Evolutionary conservation across 345 rosid species (phyloP).

Genomic region (Dimocarpus longan): DNA sequence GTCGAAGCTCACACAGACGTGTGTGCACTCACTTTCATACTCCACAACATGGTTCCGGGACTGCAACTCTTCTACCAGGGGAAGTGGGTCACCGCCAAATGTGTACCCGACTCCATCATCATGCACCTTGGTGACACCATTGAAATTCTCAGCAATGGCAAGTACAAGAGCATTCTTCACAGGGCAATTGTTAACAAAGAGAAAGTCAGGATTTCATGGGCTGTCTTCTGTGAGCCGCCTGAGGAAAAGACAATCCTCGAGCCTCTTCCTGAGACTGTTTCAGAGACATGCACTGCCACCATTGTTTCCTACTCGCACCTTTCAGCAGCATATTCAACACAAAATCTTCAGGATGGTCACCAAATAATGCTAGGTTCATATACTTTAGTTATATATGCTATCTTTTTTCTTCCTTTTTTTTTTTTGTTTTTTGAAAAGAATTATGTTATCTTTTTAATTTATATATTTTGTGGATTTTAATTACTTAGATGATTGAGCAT

Average conservation of each 20-base stretch:
- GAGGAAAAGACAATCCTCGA: conserved; percentile 87
- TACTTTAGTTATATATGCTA: too few species aligned
- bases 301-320: conserved; percentile 85
- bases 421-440: too few species aligned
- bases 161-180: conserved; percentile 92
- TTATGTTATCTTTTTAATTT: too few species aligned
- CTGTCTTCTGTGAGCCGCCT: conserved; percentile 94
- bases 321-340: conserved; percentile 78
- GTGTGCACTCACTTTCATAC: conserved; percentile 86
- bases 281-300: conserved; percentile 70
- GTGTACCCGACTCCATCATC: conserved; percentile 88
- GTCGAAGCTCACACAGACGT: conserved; percentile 96
- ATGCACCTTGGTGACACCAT: conserved; percentile 94
- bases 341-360: conserved; percentile 64
- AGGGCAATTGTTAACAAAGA: conserved; percentile 90
- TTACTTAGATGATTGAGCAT: too few species aligned
- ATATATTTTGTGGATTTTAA: too few species aligned
- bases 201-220: conserved; percentile 96
- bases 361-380: too few species aligned
- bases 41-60: conserved; percentile 99
- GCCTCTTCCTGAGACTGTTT: conserved; percentile 73
- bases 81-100: conserved; percentile 90
- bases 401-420: too few species aligned
- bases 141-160: conserved; percentile 91
- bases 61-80: conserved; percentile 81